These are phyloP conservation scores for Kingdonia uniflora DNA, from an alignment of 164 flowering plant genomes.

Conservation along the genomic window DNA sequence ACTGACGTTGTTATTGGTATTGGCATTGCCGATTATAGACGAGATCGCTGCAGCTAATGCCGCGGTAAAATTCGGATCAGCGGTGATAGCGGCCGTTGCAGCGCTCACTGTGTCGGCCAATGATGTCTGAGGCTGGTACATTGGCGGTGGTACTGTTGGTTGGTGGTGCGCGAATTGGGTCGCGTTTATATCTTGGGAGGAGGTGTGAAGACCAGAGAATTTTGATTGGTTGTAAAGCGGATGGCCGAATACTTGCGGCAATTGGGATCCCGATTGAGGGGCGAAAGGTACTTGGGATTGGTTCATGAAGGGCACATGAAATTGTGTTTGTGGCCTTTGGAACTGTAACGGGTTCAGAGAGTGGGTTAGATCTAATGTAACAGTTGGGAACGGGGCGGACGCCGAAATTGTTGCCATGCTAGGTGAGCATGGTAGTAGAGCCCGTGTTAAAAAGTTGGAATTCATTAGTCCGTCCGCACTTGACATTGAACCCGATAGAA, in stretches of 20 bases:
- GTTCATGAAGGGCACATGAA: conserved; percentile 33
- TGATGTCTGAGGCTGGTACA: conserved; percentile 10
- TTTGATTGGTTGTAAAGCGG: conserved; percentile 55
- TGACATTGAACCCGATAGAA: conserved; percentile 69
- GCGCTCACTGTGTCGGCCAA: conserved; percentile 34
- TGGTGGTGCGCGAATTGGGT: conserved; percentile 9
- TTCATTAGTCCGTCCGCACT: conserved; percentile 58
- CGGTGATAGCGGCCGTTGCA: conserved; percentile 38
- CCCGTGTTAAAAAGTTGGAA: conserved; percentile 39
- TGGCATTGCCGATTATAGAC: conserved; percentile 34
- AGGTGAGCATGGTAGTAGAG: conserved; percentile 41
- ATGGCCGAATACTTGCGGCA: conserved; percentile 49
- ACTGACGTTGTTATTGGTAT: conserved; percentile 7
- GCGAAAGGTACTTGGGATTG: conserved; percentile 13
- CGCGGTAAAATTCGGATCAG: conserved; percentile 52
- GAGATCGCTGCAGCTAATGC: conserved; percentile 50
- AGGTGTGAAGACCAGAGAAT: conserved; percentile 59
- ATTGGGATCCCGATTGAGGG: conserved; percentile 9
- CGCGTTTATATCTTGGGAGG: conserved; percentile 32
- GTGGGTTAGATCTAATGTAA: conserved; percentile 69
- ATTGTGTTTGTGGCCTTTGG: conserved; percentile 41
- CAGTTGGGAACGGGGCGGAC: conserved; percentile 81
- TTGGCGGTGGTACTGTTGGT: conserved; percentile 2
- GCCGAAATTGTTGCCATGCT: conserved; percentile 70
- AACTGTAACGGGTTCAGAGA: conserved; percentile 34